phyloP scores from a whole-genome alignment of 441 rosid species.

The Erodium chrysanthum region DNA sequence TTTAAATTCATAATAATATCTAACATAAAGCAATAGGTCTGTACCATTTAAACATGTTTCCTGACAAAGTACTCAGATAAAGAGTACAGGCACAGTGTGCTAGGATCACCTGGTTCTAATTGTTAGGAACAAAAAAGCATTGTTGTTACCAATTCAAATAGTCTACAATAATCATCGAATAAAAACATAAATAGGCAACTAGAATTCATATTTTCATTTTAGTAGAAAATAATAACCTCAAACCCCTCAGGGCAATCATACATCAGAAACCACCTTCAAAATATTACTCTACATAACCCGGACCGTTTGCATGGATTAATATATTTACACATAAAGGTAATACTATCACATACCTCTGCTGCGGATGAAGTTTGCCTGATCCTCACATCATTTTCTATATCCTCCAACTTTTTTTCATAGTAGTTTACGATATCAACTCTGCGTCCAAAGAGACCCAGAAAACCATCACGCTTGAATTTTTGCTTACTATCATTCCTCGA shows the following conservation, averaged over 20 bases:
- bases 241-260: neutral
- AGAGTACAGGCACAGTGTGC: neutral
- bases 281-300: neutral
- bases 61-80: neutral
- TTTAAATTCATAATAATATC: neutral
- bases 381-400: constrained; percentile 53
- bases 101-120: neutral
- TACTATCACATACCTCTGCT: constrained; percentile 43
- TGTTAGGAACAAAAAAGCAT: neutral
- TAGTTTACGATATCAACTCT: constrained; percentile 48
- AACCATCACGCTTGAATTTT: constrained; percentile 45
- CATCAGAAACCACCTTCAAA: constrained; percentile 15
- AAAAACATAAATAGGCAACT: neutral
- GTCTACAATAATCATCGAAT: neutral
- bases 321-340: constrained; percentile 3
- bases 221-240: neutral
- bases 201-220: neutral
- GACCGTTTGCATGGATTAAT: neutral
- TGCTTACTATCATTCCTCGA: constrained; percentile 28
- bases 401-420: constrained; percentile 57
- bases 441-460: constrained; percentile 59
- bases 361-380: constrained; percentile 41
- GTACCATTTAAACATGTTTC: neutral
- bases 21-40: neutral
- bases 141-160: neutral